Evolutionary conservation across 495 filamentous ascomycete species (phyloP), one percentile per base, ranked within the genome.

Genomic region (Talaromyces ruber): DNA sequence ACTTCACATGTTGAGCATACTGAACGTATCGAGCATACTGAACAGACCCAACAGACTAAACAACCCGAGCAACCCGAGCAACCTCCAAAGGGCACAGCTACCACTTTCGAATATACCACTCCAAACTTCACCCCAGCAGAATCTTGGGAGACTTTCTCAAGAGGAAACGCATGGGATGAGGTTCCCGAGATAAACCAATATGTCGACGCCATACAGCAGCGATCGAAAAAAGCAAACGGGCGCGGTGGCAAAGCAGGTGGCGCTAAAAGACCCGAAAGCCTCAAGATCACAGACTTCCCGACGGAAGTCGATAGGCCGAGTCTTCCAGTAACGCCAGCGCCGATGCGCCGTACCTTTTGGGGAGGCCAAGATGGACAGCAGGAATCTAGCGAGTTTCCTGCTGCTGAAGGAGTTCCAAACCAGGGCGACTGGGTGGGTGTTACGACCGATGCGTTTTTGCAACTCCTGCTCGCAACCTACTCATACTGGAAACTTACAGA

Each of bases 391-490:
- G 78, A 81, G 63, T 77, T 95, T 60, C 88, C 89, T 55, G 73
- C 74, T 58, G 92, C 91, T 22, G 85, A 88, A 73, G 91, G 91
- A 52, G 90, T 96, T 60, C 90, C 91, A 62, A 80, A 82, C 70
- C 92, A 96, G 78, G 80, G 82, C 65, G 90, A 95, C 61, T 96
- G 92, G 92, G 91, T 93, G 87, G 84, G 88, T 89, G 74, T 84
- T 71, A 82, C 83, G 71, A 81, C 79, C 72, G 75, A 77, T 74
- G 72, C 75, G 69, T 77, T 77, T 70, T 74, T 69, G 70, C 71
- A 71, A 59, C 71, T 78, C 69, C 79, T 73, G 72, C 71, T 66
- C 77, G 82, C 76, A 82, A 77, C 76, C 68, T 82, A 78, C 84
- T 85, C 77, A 81, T 78, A 83, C 64, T 75, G 87, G 72, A 73